Base-by-base conservation (phyloP, 176 grass and related monocot genomes). In the Neostapfia colusana region DNA sequence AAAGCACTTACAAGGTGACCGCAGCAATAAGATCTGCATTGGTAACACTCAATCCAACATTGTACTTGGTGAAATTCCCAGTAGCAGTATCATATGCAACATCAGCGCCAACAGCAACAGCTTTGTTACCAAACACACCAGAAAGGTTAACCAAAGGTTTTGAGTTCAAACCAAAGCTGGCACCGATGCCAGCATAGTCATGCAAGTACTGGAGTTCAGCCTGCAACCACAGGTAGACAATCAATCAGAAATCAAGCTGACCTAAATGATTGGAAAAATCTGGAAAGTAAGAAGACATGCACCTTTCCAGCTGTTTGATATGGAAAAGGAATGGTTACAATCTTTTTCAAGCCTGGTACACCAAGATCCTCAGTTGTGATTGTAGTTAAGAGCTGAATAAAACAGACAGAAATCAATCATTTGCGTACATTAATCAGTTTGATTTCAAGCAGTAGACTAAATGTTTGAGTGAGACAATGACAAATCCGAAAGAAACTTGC, bases 101-200 rank as follows among this genome's bases (percentile, higher is more conserved):
- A 56, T 95, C 92, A 77, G 69, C 86, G 84, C 92, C 92, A 48
- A 82, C 74, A 62, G 89, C 82, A 68, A 95, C 12, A 80, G 44
- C 20, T 65, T 78, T 84, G 46, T 67, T 89, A 20, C 89, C 92
- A 37, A 95, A 63, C 26, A 91, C 81, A 80, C 48, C 77, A 73
- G 92, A 95, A 77, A 91, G 4, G 57, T 80, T 90, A 73, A 95
- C 74, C 37, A 87, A 36, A 81, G 92, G 92, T 65, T 89, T 95
- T 60, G 81, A 43, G 43, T 67, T 82, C 73, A 95, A 38, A 43
- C 83, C 86, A 76, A 85, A 6, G 65, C 76, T 86, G 10, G 59
- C 68, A 61, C 35, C 89, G n/a, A 91, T 50, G 36, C 92, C 92
- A 76, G 84, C 89, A 45, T 87, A 89, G 21, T 91, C 89, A 77